phyloP scores from a whole-genome alignment of 2,329 filamentous ascomycete genomes.

The Penicillium sp. region DNA sequence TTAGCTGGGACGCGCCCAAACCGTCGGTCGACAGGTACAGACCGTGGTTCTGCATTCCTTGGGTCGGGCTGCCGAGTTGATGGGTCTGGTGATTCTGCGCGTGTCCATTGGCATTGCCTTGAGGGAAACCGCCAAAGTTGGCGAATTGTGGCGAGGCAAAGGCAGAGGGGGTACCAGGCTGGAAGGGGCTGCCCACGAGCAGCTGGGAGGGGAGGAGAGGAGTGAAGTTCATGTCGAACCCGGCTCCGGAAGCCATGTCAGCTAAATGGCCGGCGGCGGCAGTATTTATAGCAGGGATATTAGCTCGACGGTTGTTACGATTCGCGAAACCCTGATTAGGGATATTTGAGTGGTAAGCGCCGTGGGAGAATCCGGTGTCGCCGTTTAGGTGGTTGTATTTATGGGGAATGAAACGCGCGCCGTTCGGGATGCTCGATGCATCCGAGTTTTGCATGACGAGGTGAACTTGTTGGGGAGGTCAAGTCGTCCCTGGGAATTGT shows the following conservation, averaged over 20 bases:
- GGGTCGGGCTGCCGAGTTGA: constrained; percentile 73
- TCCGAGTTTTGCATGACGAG: constrained; percentile 88
- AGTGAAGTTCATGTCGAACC: constrained; percentile 98
- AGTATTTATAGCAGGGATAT: constrained; percentile 93
- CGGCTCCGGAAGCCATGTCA: constrained; percentile 85
- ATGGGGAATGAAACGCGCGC: constrained; percentile 69
- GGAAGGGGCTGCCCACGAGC: constrained; percentile 93
- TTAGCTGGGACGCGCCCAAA: constrained; percentile 79
- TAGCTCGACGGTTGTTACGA: constrained; percentile 78
- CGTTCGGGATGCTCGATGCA: constrained; percentile 66
- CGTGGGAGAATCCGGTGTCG: constrained; percentile 88
- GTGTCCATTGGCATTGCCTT: constrained; percentile 59
- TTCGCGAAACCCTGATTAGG: constrained; percentile 76
- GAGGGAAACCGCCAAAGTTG: constrained; percentile 77
- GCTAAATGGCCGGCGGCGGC: constrained; percentile 64
- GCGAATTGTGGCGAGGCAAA: constrained; percentile 94
- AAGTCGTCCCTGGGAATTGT: not conserved
- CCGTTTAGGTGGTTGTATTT: constrained; percentile 65
- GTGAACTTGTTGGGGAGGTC: constrained; percentile 15
- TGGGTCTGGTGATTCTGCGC: constrained; percentile 65
- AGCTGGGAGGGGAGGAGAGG: constrained; percentile 93
- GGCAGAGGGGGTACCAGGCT: constrained; percentile 87
- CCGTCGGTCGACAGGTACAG: constrained; percentile 88
- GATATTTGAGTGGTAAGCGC: constrained; percentile 85
- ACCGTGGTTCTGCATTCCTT: constrained; percentile 72